Base-by-base conservation (phyloP, 768 basidiomycete species). In the Pleurotus djamor region DNA sequence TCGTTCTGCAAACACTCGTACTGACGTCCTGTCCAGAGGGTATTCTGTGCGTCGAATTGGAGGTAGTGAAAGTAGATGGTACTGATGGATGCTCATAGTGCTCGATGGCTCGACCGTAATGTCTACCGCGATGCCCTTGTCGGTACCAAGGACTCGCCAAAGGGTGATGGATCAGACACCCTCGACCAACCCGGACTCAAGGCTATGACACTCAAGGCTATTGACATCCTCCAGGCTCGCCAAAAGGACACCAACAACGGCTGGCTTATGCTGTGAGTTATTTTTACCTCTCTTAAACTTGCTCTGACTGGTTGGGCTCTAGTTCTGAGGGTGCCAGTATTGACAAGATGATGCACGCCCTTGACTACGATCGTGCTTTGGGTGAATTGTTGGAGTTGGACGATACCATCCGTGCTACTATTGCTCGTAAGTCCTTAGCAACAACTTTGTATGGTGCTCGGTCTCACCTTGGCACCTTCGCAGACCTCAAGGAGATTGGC, bases 261-360 rank as follows among this genome's bases (percentile, higher is more conserved):
- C 2, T 79, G 75, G 75, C 77, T 79, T 65, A 72, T 79, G 76
- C 76, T 79, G 78, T 69, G 57, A n/a, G 64, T 21, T 7, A 32
- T n/a, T 17, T 7, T 28, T 21, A 54, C 17, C 33, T 48, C 5
- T 14, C n/a, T 48, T 6, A n/a, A n/a, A 33, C 10, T 52, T 35
- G n/a, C 16, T 48, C 17, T 41, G 9, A 10, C n/a, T 41, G 12
- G 34, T 13, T 34, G 59, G 48, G 50, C 32, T 8, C 21, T 48
- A 71, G 71, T 66, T 74, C 76, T n/a, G 78, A 79, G 63, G 78
- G 75, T 63, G 77, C 78, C 13, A 76, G 72, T 55, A 79, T 78
- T 48, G 78, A 79, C 58, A 79, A 79, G 77, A 78, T 78, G 77
- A 79, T 79, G 78, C 78, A 79, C 50, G 75, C 69, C 21, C 71